Evolutionary conservation across 805 yeast species (phyloP), one percentile per base, ranked within the genome.

Genomic region (Metschnikowia koreensis): DNA sequence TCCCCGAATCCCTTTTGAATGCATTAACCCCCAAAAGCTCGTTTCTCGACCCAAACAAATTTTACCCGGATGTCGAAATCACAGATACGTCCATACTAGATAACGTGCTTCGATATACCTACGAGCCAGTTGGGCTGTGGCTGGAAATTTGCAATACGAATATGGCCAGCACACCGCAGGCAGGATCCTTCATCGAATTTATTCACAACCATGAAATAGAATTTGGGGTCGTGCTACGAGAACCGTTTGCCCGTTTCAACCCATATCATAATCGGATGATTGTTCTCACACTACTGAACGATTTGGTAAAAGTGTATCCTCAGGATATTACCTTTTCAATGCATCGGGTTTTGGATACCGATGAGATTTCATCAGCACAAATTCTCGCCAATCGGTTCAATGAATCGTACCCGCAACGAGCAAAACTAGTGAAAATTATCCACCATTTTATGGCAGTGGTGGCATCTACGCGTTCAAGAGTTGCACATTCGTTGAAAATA

Each of bases 141-240:
- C 44, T 37, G 49, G 54, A 41, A 34, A 51, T 57, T 51, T 46
- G 52, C 38, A 29, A 15, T 7, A 37, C 47, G n/a, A 51, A 50
- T 48, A 15, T 34, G 33, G 15, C 17, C 1, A n/a, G 31, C 6
- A 48, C 60, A 8, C 70, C 73, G 0, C 49, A 44, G 1, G 51
- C 53, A 5, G 82, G 82, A 1, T 71, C 79, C 2, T 50, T 77
- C 1, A 69, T 77, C 7, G 79, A 76, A 52, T 68, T 67, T 51
- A 41, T 54, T 1, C 59, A 64, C 29, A 60, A 58, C 2, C 41
- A 50, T 7, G 56, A 55, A 8, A 47, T 63, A 6, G 50, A 48
- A 3, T 60, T 71, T 47, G 82, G 81, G 2, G 57, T 76, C 1
- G 79, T 78, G 3, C 44, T 74, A 5, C 49, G 66, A 41, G 66